Evolutionary conservation across 805 yeast species (phyloP), one percentile per base, ranked within the genome.

Genomic region (Schwanniomyces polymorphus): DNA sequence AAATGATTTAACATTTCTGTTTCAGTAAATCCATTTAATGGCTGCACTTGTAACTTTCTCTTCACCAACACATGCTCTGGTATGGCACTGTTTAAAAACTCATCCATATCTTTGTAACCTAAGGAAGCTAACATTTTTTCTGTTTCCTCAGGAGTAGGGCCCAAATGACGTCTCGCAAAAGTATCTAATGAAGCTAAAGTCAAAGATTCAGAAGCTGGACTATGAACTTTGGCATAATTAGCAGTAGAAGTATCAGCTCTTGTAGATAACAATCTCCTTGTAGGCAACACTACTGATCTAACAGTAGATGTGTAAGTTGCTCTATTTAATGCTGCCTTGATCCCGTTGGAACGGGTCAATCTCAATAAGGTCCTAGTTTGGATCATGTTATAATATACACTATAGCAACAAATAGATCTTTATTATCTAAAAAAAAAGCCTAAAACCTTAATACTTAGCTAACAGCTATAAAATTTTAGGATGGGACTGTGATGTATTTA

Each of bases 91-190:
- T 76, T 58, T 42, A 92, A 80, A 58, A 94, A 91, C 39, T 82
- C 80, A 44, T 84, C 84, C 44, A 92, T 65, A 61, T 88, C 86
- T 1, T 68, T 53, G 63, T 83, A 82, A 1, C 90, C 91, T 44
- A 91, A 73, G 9, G 76, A 65, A 3, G 66, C 50, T 44, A 94
- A 76, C 97, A 92, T 90, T 27, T 68, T 64, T 14, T 67, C 60
- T 16, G 86, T 87, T 52, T 89, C 83, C 0, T 54, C 58, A 0
- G 88, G 84, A 11, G 79, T 74, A 21, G 95, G 90, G 10, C 99
- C 99, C 48, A 92, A 74, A 67, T 94, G 99, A 59, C 98, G 88
- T 60, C 95, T 81, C 42, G 87, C 80, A 67, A 92, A 94, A 1
- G 94, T 85, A 63, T 94, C 99, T 47, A 88, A 74, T 3, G 80